Evolutionary conservation across 345 rosid species (phyloP).

Genomic region (Populus deltoides): DNA sequence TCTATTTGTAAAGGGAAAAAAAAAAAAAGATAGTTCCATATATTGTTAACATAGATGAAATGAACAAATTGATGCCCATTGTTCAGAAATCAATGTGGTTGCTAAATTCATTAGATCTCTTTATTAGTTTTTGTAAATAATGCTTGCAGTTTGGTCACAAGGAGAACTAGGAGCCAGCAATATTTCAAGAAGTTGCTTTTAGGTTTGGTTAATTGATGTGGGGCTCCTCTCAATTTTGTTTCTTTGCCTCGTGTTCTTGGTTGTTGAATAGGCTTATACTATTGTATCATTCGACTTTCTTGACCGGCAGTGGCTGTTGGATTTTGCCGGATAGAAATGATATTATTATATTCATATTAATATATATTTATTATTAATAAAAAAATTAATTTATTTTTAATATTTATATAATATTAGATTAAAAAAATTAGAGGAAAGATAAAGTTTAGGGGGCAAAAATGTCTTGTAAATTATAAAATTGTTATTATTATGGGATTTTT

Average conservation of each 20-base stretch:
- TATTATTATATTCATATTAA: too few relatives aligned
- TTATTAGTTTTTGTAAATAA: background rate
- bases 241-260: background rate
- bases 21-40: constrained; percentile 17
- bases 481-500: too few relatives aligned
- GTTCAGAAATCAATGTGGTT: background rate
- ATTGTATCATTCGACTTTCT: background rate
- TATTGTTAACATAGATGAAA: constrained; percentile 21
- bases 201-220: background rate
- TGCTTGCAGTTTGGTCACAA: background rate
- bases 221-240: constrained; percentile 14
- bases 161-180: background rate
- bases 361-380: too few relatives aligned
- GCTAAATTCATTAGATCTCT: background rate
- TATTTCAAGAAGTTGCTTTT: background rate
- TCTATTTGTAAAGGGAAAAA: constrained; percentile 29
- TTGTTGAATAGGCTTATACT: background rate
- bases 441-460: too few relatives aligned
- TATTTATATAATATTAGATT: too few relatives aligned
- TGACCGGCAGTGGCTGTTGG: background rate
- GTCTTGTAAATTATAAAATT: too few relatives aligned
- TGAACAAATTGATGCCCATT: constrained; percentile 7
- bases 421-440: too few relatives aligned
- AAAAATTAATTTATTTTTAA: too few relatives aligned
- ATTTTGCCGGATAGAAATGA: too few relatives aligned